Percentiles rank a stretch among this genome's conserved stretches.
These are phyloP conservation scores for Metschnikowia lachancei DNA, from an alignment of 805 yeast species.

Conservation along the genomic window DNA sequence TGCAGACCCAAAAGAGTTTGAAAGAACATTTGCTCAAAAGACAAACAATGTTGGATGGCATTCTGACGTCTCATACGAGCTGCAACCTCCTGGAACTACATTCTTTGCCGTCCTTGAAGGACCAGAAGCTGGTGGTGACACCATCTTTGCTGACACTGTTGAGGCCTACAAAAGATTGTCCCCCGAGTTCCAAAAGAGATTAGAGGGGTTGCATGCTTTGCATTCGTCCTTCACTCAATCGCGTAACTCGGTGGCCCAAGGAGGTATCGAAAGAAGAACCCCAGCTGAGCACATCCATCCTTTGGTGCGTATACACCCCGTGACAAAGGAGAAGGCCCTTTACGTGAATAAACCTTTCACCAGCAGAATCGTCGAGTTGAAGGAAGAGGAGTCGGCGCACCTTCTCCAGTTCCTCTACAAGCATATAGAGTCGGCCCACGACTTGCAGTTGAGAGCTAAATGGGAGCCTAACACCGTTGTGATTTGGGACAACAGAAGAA, in stretches of 20 bases:
- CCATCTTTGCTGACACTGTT: constrained; percentile 37
- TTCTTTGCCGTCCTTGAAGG: constrained; percentile 36
- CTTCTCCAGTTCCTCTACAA: constrained; percentile 31
- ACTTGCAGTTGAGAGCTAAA: constrained; percentile 35
- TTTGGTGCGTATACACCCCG: constrained; percentile 36
- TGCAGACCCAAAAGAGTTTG: constrained; percentile 28
- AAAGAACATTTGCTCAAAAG: constrained; percentile 27
- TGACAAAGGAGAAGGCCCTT: constrained; percentile 30
- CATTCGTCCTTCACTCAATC: constrained; percentile 38
- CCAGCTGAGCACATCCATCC: constrained; percentile 38
- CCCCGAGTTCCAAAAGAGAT: constrained; percentile 32
- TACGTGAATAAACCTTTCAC: constrained; percentile 36
- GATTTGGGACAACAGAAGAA: constrained; percentile 36
- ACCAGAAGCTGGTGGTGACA: constrained; percentile 40
- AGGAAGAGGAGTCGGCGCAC: constrained; percentile 33
- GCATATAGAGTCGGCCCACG: constrained; percentile 34
- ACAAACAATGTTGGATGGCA: constrained; percentile 37
- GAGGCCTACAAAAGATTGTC: constrained; percentile 38
- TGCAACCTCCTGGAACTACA: constrained; percentile 36
- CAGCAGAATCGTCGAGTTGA: constrained; percentile 35
- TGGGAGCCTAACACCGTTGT: constrained; percentile 40
- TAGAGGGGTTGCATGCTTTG: constrained; percentile 33
- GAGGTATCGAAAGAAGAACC: constrained; percentile 34
- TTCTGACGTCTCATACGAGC: constrained; percentile 37
- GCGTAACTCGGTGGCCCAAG: constrained; percentile 25